Evolutionary conservation across 1,284 basidiomycete genomes (phyloP).

Genomic region (Microbotryum violaceum): DNA sequence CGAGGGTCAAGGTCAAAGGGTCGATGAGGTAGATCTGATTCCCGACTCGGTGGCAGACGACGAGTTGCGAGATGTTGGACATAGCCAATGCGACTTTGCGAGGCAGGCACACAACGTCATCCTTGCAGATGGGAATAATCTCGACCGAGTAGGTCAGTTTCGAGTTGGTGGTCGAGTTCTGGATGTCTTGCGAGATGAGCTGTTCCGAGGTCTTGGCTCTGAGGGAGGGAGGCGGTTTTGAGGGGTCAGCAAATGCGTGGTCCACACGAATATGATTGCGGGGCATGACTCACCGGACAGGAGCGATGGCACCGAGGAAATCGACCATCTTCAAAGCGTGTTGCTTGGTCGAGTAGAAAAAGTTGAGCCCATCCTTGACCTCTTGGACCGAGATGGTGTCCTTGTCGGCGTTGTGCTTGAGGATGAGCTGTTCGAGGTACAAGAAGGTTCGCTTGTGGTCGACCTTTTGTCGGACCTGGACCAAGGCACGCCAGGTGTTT

Average conservation of each 20-base stretch:
- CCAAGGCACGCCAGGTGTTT: conserved; percentile 95
- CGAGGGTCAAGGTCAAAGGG: conserved; percentile 72
- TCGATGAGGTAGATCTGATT: conserved; percentile 88
- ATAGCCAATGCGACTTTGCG: conserved; percentile 69
- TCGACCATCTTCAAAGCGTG: conserved; percentile 98
- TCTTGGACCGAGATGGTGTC: conserved; percentile 91
- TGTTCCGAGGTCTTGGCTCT: conserved; percentile 90
- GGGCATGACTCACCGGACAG: conserved; percentile 45
- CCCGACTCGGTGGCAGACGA: conserved; percentile 81
- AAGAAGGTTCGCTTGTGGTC: conserved; percentile 96
- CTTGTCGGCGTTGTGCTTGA: conserved; percentile 94
- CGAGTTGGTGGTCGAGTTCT: conserved; percentile 87
- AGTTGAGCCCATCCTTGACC: conserved; percentile 89
- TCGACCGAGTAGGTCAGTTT: conserved; percentile 98
- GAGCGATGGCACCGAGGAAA: conserved; percentile 80
- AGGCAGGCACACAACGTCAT: conserved; percentile 89
- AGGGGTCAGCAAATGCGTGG: background rate
- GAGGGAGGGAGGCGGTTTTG: background rate
- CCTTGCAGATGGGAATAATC: conserved; percentile 94
- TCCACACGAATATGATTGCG: background rate
- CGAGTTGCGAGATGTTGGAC: conserved; percentile 79
- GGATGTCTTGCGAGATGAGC: conserved; percentile 84
- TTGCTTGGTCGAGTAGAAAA: conserved; percentile 84
- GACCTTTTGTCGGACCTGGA: conserved; percentile 97
- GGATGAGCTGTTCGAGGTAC: conserved; percentile 93